Base-by-base conservation (phyloP, 2,329 filamentous ascomycete species). In the Aspergillus ruber region DNA sequence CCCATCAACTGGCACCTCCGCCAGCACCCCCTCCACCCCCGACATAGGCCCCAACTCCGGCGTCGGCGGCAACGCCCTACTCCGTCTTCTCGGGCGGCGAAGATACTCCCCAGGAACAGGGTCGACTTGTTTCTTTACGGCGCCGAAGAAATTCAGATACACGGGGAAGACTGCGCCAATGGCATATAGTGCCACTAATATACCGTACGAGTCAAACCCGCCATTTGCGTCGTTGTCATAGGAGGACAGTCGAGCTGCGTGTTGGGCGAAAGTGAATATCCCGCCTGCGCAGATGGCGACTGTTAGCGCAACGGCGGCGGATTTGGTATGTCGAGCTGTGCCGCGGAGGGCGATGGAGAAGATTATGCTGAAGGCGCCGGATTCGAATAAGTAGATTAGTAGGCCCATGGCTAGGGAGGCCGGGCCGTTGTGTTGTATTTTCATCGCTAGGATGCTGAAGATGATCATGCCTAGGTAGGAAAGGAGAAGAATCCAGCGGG, bases 311-410 rank as follows among this genome's bases (percentile, higher is more conserved):
- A 75, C 73, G 6, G 75, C 71, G 6, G 76, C 81, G 27, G 76
- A 72, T 56, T 82, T 83, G 13, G 80, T 83, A 56, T 80, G 74
- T 12, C 63, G 68, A 5, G 79, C 80, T 53, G 81, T 71, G 7
- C 81, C 81, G 18, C 80, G 78, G 8, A 84, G 68, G 2, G 72
- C 68, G 51, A 80, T 77, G 10, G 77, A 78, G 53, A 78, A 84
- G 46, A 82, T 77, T 43, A 80, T 74, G 36, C 76, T 72, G 63
- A 83, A 84, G 2, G 78, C 67, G 3, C 81, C 80, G 8, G 79
- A 80, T 64, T 83, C 78, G 54, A 82, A 81, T 52, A 82, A 76
- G 58, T 77, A 81, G 42, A 79, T 56, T 52, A 83, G 65, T 45
- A 80, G 66, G 12, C 74, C 63, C 59, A 77, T 70, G 2, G 71